Percentiles rank a stretch among this genome's conserved stretches.
Evolutionary conservation across 2,329 filamentous ascomycete genomes (phyloP).

Genomic region (Fusarium siculi): DNA sequence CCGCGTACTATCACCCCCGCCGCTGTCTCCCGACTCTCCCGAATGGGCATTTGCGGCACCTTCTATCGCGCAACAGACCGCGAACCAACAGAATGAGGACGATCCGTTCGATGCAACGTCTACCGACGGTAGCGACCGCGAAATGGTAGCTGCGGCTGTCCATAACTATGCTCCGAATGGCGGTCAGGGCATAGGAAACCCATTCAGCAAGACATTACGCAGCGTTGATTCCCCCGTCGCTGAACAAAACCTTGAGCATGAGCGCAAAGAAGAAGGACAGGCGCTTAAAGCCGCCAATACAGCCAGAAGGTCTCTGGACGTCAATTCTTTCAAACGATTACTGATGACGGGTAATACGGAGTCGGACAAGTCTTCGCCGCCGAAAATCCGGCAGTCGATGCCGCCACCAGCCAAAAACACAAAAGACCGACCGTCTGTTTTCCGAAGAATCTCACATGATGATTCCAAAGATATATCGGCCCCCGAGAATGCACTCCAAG

Average conservation of each 20-base stretch:
- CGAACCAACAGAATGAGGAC: slow-evolving; percentile 37
- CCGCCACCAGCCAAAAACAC: slow-evolving; percentile 5
- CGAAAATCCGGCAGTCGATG: slow-evolving; percentile 18
- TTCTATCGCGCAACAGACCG: slow-evolving; percentile 45
- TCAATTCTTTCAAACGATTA: slow-evolving; percentile 80
- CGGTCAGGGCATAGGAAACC: slow-evolving; percentile 47
- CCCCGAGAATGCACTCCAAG: slow-evolving; percentile 26
- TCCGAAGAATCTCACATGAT: slow-evolving; percentile 29
- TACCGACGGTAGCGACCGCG: slow-evolving; percentile 45
- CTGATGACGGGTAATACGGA: slow-evolving; percentile 76
- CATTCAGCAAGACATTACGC: slow-evolving; percentile 66
- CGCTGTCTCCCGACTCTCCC: slow-evolving; percentile 65
- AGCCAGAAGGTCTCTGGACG: slow-evolving; percentile 69
- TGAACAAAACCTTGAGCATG: slow-evolving; percentile 47
- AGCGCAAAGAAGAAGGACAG: slow-evolving; percentile 47
- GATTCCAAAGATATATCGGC: slow-evolving; percentile 12
- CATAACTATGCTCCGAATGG: slow-evolving; percentile 39
- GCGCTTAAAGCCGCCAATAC: slow-evolving; percentile 48
- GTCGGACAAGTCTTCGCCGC: slow-evolving; percentile 13
- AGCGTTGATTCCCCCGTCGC: slow-evolving; percentile 57
- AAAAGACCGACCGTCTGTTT: slow-evolving; percentile 31
- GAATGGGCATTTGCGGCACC: slow-evolving; percentile 48
- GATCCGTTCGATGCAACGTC: slow-evolving; percentile 50
- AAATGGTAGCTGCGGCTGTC: slow-evolving; percentile 36
- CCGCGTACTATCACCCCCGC: slow-evolving; percentile 72